Base-by-base conservation (phyloP, 1,284 basidiomycete species). In the Ganoderma boninense region DNA sequence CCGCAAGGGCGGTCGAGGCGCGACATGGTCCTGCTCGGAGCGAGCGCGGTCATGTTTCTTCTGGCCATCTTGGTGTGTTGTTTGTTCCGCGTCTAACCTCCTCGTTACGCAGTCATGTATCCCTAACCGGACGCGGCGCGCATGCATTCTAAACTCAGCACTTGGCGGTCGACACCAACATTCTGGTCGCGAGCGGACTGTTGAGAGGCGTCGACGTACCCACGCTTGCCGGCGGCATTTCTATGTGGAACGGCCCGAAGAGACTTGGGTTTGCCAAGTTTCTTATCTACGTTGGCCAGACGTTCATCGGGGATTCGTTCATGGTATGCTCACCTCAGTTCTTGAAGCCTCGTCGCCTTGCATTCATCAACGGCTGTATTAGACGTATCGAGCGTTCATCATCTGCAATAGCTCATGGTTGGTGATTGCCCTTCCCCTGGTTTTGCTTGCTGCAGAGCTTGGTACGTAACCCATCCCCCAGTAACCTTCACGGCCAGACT, bases 311-410 rank as follows among this genome's bases (percentile, higher is more conserved):
- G 4, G 63, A 64, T 20, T 38, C 63, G 3, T 64, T 64, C 38
- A 54, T 64, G 49, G 63, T 56, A 23, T 10, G 46, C 26, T 56
- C 42, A n/a, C 20, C 46, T 54, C 44, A 13, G 4, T 6, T 1
- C 49, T 64, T 46, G 32, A 46, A 26, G 20, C 6, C 38, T 42
- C 10, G 5, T 11, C 23, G 3, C 13, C 35, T 42, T 32, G 2
- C 29, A 32, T 32, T 32, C 29, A 32, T 32, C 29, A 35, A 29
- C 44, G 62, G 52, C 29, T 1, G 10, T 60, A 23, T 35, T 23
- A 74, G 73, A 69, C 69, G 0, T 74, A 74, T 49, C 66, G 73
- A 14, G 70, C 69, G 14, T 74, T 68, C 44, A 62, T 74, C 20
- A 69, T 74, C 16, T 74, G 73, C 70, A 69, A 70, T 29, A 65